These are phyloP conservation scores for Tricholomella constricta DNA, from an alignment of 768 basidiomycete genomes.

Conservation along the genomic window DNA sequence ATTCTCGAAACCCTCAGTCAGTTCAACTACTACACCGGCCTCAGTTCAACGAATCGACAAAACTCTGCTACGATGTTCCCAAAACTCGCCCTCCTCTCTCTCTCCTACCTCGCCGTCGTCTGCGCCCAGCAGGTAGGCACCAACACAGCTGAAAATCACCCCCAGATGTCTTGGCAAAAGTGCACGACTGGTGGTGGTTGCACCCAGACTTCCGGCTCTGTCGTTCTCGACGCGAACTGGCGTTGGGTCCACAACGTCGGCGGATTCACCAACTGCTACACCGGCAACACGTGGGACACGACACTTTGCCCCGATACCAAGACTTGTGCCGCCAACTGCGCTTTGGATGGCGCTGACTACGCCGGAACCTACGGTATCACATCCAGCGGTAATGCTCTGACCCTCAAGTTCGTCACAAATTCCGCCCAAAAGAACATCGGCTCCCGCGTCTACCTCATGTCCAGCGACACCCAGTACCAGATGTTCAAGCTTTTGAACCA, in stretches of 20 bases:
- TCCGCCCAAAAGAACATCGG: slow-evolving; percentile 38
- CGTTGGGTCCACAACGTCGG: too few species aligned
- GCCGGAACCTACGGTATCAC: slow-evolving; percentile 52
- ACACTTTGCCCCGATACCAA: slow-evolving; percentile 49
- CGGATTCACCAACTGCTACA: slow-evolving; percentile 48
- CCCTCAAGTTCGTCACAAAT: slow-evolving; percentile 48
- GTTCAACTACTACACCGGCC: neutral
- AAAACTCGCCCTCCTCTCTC: slow-evolving; percentile 36
- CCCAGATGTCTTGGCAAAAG: slow-evolving; percentile 32
- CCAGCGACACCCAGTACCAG: neutral
- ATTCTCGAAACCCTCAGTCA: neutral
- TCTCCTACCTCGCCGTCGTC: slow-evolving; percentile 30
- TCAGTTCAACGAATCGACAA: neutral
- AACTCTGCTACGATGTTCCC: slow-evolving; percentile 32
- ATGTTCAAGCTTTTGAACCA: slow-evolving; percentile 15
- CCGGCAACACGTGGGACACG: slow-evolving; percentile 55
- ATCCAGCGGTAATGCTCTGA: slow-evolving; percentile 44
- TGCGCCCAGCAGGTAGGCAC: slow-evolving; percentile 52
- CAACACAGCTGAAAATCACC: slow-evolving; percentile 28
- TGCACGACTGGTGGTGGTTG: slow-evolving; percentile 44
- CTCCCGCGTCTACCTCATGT: slow-evolving; percentile 8
- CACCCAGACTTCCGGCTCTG: slow-evolving; percentile 30
- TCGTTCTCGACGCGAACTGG: slow-evolving; percentile 56
- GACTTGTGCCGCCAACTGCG: slow-evolving; percentile 48
- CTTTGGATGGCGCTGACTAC: slow-evolving; percentile 49